phyloP scores from a whole-genome alignment of 75 land plant genomes.

The Azolla pinnata region DNA sequence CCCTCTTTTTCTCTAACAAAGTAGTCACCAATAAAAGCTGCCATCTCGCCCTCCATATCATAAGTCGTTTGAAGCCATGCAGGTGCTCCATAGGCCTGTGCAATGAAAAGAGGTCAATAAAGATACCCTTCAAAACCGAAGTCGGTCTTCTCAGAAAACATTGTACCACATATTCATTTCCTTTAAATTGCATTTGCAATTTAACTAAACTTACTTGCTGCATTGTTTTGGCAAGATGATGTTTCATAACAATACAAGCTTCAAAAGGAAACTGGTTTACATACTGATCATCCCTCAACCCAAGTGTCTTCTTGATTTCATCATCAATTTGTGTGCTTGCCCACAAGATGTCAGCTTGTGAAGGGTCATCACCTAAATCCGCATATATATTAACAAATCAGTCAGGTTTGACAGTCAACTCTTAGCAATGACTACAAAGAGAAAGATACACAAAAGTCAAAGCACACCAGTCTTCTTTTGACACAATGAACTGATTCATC shows the following conservation, averaged over 20 bases:
- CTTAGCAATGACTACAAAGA: too few relatives aligned
- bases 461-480: not conserved
- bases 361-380: slow-evolving; percentile 72
- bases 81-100: slow-evolving; percentile 73
- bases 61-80: slow-evolving; percentile 92
- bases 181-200: not conserved
- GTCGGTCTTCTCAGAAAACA: not conserved
- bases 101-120: not conserved
- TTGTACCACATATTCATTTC: not conserved
- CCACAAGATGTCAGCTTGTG: slow-evolving; percentile 85
- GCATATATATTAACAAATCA: too few relatives aligned
- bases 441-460: too few relatives aligned
- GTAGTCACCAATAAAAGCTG: slow-evolving; percentile 85
- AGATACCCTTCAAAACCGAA: not conserved
- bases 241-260: slow-evolving; percentile 96
- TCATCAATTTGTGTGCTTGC: slow-evolving; percentile 76
- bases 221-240: slow-evolving; percentile 84
- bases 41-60: slow-evolving; percentile 66
- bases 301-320: slow-evolving; percentile 52
- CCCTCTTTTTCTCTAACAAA: slow-evolving; percentile 47
- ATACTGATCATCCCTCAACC: slow-evolving; percentile 63
- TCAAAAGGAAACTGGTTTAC: slow-evolving; percentile 91
- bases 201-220: slow-evolving; percentile 44
- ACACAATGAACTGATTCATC: too few relatives aligned
- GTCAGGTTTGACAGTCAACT: too few relatives aligned